Percentiles rank a stretch among this genome's conserved stretches.
Conservation (phyloP, 2,329 filamentous ascomycete species). For the Ophiostoma pallidulum region DNA sequence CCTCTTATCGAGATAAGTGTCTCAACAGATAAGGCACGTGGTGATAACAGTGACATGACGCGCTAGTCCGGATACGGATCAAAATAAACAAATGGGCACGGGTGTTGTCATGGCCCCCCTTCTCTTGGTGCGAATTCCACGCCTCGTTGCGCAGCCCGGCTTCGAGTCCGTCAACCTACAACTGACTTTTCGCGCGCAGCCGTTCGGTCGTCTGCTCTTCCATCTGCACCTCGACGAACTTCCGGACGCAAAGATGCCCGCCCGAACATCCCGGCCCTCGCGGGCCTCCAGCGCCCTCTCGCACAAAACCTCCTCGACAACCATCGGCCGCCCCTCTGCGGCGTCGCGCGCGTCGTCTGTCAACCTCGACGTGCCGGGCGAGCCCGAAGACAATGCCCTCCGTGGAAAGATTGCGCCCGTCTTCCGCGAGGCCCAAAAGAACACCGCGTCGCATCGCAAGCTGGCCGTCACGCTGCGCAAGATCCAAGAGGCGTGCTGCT, state of each 20-base stretch:
- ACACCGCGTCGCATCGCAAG: constrained; percentile 83
- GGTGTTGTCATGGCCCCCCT: constrained; percentile 12
- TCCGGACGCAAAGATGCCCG: constrained; percentile 33
- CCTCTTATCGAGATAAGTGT: constrained; percentile 11
- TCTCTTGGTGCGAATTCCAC: constrained; percentile 3
- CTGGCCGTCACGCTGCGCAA: constrained; percentile 80
- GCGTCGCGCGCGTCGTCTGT: constrained; percentile 39
- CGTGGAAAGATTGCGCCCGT: constrained; percentile 64
- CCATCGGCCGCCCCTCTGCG: constrained; percentile 33
- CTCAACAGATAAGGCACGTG: constrained; percentile 11
- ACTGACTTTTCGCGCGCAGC: not conserved
- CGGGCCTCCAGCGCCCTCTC: constrained; percentile 32
- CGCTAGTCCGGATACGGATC: constrained; percentile 15
- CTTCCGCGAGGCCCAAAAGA: constrained; percentile 77
- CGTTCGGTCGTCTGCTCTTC: not conserved
- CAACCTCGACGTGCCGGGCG: constrained; percentile 51
- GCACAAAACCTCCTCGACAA: constrained; percentile 30
- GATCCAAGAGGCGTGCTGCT: constrained; percentile 76
- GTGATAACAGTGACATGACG: not conserved
- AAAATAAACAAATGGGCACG: constrained; percentile 14
- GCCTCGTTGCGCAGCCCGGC: not conserved
- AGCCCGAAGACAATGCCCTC: constrained; percentile 60
- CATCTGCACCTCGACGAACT: constrained; percentile 3
- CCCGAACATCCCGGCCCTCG: constrained; percentile 38
- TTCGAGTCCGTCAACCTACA: not conserved